Percentiles rank a stretch among this genome's conserved stretches.
phyloP scores from a whole-genome alignment of 208 protist genomes.

The Trypanosoma grayi region DNA sequence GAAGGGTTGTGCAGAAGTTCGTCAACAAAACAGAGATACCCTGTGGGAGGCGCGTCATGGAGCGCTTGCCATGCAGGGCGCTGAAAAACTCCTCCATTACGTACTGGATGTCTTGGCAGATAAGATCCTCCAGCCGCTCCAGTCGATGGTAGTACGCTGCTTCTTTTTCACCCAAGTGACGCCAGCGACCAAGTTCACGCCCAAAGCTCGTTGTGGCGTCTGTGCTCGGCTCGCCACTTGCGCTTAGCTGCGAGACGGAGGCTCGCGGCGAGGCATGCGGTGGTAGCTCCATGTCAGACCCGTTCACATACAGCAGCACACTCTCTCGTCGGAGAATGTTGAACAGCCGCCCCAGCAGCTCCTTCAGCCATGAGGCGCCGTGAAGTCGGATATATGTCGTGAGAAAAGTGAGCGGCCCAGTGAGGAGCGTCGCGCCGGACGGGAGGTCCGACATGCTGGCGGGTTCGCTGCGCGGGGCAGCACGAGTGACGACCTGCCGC shows the following conservation, averaged over 20 bases:
- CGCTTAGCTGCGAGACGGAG: neutral
- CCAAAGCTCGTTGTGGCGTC: neutral
- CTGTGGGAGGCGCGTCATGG: constrained; percentile 67
- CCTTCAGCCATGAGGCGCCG: constrained; percentile 75
- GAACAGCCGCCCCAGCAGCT: constrained; percentile 70
- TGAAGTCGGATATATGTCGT: constrained; percentile 83
- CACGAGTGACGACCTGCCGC: neutral
- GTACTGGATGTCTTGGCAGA: constrained; percentile 84
- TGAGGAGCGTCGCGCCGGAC: constrained; percentile 36
- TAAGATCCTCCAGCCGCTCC: constrained; percentile 67
- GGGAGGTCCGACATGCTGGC: neutral
- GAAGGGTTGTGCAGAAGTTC: constrained; percentile 69
- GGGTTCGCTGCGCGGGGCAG: neutral
- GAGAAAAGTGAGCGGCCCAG: constrained; percentile 65
- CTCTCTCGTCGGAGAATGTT: constrained; percentile 75
- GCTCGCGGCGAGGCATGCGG: neutral
- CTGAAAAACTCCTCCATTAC: constrained; percentile 81
- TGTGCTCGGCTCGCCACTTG: constrained; percentile 8
- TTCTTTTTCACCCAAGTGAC: constrained; percentile 4
- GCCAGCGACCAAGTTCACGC: constrained; percentile 1
- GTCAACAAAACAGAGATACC: constrained; percentile 77
- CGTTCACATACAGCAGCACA: constrained; percentile 86
- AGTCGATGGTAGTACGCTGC: constrained; percentile 30
- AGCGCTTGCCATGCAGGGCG: constrained; percentile 63
- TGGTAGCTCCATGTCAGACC: constrained; percentile 49